Evolutionary conservation across 192 early-diverging fungal species (phyloP), one percentile per base, ranked within the genome.

Genomic region (Backusella circina): DNA sequence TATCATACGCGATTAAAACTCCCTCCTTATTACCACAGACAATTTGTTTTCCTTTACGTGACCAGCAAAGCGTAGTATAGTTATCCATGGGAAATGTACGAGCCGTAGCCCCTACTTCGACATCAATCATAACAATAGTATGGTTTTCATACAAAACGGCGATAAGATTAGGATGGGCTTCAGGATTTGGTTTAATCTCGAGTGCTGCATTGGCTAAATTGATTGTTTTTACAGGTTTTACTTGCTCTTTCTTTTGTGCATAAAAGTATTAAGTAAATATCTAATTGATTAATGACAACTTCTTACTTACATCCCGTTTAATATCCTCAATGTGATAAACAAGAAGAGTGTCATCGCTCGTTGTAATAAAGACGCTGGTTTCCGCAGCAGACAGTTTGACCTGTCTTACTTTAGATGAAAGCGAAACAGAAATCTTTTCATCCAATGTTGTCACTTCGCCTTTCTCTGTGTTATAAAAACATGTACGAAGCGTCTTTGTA

Each of bases 41-140:
- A 41, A 97, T 88, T 77, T 96, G 96, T 75, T 95, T 96, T 76
- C 96, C 96, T 76, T 97, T 97, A 36, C 85, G 86, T 39, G 94
- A 95, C 96, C 96, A 97, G 50, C 88, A 91, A 26, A 96, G 86
- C 7, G 88, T 81, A 12, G 88, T 88, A 50, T 86, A 73, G 15
- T 72, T 80, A 16, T 68, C 71, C 26, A 77, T 44, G 32, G 75
- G 76, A 18, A 93, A 75, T 9, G 65, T 77, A 1, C 73, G 86
- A 2, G 31, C 15, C 8, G 75, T 71, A 4, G 75, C 73, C 0
- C 75, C 74, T 50, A 65, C 68, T 6, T 69, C 72, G 13, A 84
- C 61, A 64, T 86, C 82, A 2, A 88, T 80, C 5, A 90, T 81
- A 21, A 54, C 47, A 35, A 82, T 73, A 3, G 47, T 33, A 28